These are phyloP conservation scores for Ophiostoma triangulosporum DNA, from an alignment of 2,329 filamentous ascomycete species.

Conservation along the genomic window DNA sequence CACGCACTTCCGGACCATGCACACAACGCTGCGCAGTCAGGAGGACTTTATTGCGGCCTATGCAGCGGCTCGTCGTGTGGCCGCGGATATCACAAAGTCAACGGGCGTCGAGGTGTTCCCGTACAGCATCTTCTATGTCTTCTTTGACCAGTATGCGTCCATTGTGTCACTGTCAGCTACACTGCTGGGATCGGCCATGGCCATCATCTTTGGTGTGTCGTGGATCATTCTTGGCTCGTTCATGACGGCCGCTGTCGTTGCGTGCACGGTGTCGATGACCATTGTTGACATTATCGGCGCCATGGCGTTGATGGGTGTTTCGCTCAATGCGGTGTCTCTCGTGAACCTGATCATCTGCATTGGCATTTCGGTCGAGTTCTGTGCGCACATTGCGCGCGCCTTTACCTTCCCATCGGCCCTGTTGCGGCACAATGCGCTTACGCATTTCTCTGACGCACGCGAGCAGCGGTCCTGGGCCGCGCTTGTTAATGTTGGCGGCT, in stretches of 20 bases:
- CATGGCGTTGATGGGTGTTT: slow-evolving; percentile 81
- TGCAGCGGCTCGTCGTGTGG: slow-evolving; percentile 75
- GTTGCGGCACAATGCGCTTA: slow-evolving; percentile 69
- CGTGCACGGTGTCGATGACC: slow-evolving; percentile 81
- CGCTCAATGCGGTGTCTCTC: slow-evolving; percentile 84
- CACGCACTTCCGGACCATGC: slow-evolving; percentile 83
- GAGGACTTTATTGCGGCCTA: slow-evolving; percentile 89
- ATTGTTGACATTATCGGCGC: slow-evolving; percentile 87
- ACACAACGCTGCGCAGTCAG: slow-evolving; percentile 77
- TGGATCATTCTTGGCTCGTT: slow-evolving; percentile 72
- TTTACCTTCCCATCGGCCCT: slow-evolving; percentile 84
- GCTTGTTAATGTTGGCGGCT: slow-evolving; percentile 85
- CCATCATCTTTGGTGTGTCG: slow-evolving; percentile 71
- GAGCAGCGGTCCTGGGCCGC: slow-evolving; percentile 87
- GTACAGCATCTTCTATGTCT: slow-evolving; percentile 96
- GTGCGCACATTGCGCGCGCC: slow-evolving; percentile 86
- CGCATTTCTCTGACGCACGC: slow-evolving; percentile 57
- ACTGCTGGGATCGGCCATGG: slow-evolving; percentile 70
- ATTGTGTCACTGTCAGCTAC: slow-evolving; percentile 70
- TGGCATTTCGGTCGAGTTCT: slow-evolving; percentile 93
- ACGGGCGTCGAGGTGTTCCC: slow-evolving; percentile 81
- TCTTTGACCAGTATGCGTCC: slow-evolving; percentile 90
- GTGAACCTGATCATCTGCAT: slow-evolving; percentile 97
- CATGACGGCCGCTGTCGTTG: slow-evolving; percentile 68
- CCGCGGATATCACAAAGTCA: slow-evolving; percentile 54